A percentile compares a stretch with the other conserved stretches of the same genome.
Conservation (phyloP, 331 rosid genomes). For the Acacia pycnantha region DNA sequence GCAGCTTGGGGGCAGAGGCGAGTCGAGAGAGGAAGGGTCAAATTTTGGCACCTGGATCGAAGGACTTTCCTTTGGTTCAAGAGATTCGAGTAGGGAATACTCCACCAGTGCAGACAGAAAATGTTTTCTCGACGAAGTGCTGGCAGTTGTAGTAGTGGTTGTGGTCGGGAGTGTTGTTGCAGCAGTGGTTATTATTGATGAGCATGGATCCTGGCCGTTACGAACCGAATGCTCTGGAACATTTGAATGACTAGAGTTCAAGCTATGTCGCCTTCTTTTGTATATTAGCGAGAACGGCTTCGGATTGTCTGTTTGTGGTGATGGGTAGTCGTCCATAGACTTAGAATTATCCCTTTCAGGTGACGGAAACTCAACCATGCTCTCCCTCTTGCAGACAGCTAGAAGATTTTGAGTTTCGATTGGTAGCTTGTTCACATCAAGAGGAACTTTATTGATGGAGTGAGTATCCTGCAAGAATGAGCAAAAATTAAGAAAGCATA, state of each 20-base stretch:
- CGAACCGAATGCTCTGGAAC: slow-evolving; percentile 64
- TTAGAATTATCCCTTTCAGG: slow-evolving; percentile 42
- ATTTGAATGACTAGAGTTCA: slow-evolving; percentile 50
- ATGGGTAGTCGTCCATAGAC: slow-evolving; percentile 49
- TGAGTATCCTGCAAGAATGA: slow-evolving; percentile 61
- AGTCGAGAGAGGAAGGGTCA: slow-evolving; percentile 40
- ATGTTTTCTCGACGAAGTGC: slow-evolving; percentile 47
- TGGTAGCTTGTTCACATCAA: slow-evolving; percentile 62
- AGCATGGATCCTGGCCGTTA: slow-evolving; percentile 66
- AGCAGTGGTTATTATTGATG: slow-evolving; percentile 68
- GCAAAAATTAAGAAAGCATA: slow-evolving; percentile 9
- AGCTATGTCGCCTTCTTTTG: slow-evolving; percentile 71
- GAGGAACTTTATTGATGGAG: slow-evolving; percentile 46
- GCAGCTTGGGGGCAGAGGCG: slow-evolving; percentile 67
- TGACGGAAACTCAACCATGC: slow-evolving; percentile 57
- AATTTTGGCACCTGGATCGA: slow-evolving; percentile 43
- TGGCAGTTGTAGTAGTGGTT: slow-evolving; percentile 29
- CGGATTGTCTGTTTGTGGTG: slow-evolving; percentile 55
- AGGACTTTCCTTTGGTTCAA: slow-evolving; percentile 61
- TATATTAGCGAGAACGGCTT: slow-evolving; percentile 64
- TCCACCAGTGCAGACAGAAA: slow-evolving; percentile 90
- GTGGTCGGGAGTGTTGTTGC: slow-evolving; percentile 38
- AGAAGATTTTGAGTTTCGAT: slow-evolving; percentile 52
- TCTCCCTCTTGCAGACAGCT: slow-evolving; percentile 76
- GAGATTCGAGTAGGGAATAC: slow-evolving; percentile 77